These are phyloP conservation scores for Abelmoschus esculentus DNA, from an alignment of 345 rosid genomes.

Conservation along the genomic window DNA sequence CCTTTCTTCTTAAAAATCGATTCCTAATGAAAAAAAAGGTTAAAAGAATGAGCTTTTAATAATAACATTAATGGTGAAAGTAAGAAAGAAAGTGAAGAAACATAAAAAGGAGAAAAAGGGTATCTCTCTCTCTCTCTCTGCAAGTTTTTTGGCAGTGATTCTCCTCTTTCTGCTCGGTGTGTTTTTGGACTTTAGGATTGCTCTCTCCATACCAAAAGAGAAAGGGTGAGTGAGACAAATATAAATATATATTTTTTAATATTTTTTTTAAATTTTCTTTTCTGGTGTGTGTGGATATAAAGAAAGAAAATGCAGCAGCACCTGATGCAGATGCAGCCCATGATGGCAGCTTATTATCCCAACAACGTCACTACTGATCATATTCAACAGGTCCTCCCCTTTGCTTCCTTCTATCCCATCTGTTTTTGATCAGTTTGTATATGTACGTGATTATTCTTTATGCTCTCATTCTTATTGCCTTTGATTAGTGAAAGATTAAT, in stretches of 20 bases:
- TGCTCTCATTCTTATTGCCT: neutral
- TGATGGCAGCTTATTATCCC: slow-evolving; percentile 99
- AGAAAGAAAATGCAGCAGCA: slow-evolving; percentile 88
- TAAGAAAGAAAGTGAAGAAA: slow-evolving; percentile 4
- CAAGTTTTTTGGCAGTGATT: slow-evolving; percentile 22
- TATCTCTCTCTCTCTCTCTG: neutral
- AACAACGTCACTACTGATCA: slow-evolving; percentile 99
- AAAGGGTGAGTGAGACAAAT: slow-evolving; percentile 6
- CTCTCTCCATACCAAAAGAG: slow-evolving; percentile 4
- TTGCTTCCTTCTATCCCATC: neutral
- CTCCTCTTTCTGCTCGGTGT: slow-evolving; percentile 20
- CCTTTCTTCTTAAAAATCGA: slow-evolving; percentile 3
- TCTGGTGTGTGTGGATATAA: slow-evolving; percentile 26
- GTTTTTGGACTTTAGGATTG: slow-evolving; percentile 22
- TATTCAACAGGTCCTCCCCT: slow-evolving; percentile 79
- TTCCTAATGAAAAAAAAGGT: too few relatives aligned
- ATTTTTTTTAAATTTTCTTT: too few relatives aligned
- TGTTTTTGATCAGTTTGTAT: neutral
- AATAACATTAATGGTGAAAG: too few relatives aligned
- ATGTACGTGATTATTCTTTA: neutral
- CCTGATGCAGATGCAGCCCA: slow-evolving; percentile 99
- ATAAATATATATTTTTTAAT: neutral
- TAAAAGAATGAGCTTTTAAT: too few relatives aligned
- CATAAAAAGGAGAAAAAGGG: slow-evolving; percentile 17
- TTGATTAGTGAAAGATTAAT: neutral